Base-by-base conservation (phyloP, 176 grass and related monocot genomes). In the Hordeum marinum region DNA sequence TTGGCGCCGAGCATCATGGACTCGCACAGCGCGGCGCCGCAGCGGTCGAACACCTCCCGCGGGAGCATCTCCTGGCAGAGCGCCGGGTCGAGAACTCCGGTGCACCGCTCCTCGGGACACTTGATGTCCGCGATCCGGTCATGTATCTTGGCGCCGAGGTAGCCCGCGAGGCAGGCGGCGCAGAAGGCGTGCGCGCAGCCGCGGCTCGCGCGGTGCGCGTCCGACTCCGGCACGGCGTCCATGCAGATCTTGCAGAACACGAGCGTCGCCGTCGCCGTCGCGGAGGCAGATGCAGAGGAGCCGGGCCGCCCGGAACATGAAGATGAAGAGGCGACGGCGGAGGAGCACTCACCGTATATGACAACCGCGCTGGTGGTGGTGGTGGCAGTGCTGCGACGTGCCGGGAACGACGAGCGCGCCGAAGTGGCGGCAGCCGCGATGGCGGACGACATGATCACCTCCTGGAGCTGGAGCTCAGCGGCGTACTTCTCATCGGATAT, bases 401-500 rank as follows among this genome's bases (percentile, higher is more conserved):
- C 52, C 7, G 52, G 52, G 52, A 18, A 21, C 18, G 50, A 55
- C 6, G 50, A 55, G 17, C 17, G 50, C 18, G 18, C 17, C 18
- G 52, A 18, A 18, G 52, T 55, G 18, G 52, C 52, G 18, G 34
- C 13, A 18, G n/a, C 78, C 4, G 46, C 66, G 18, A 72, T 10
- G 17, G 72, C 41, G 21, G 84, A 83, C 34, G 83, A 88, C 74
- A 89, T 36, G 34, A 92, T 77, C 23, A 92, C 93, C 69, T 94
- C 90, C 43, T 92, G 92, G 1, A 94, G 52, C 68, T 92, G 90
- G 42, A 92, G 93, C 77, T 90, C 87, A 15, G n/a, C 3, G 32
- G 94, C 86, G 61, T 93, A 91, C 62, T 90, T 92, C 71, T 95
- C 93, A 70, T 92, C 90, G 6, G 90, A 89, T 41, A 92, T 95